Conservation (phyloP, 2,329 filamentous ascomycete species). For the Arthrobotrys sphaeroides region DNA sequence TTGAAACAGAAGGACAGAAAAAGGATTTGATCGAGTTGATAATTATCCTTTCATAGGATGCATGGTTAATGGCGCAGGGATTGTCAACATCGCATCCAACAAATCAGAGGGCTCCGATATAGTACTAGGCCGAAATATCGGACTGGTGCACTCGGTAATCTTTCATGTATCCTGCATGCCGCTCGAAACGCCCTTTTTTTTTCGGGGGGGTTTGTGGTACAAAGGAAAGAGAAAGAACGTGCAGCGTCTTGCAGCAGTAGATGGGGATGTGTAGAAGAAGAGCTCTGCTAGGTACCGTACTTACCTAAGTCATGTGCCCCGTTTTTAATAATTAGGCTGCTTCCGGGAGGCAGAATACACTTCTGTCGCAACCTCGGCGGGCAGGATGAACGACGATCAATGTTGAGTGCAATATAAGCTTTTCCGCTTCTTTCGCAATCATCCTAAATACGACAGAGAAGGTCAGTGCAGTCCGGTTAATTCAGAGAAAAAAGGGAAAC, state of each 20-base stretch:
- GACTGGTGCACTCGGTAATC: constrained; percentile 50
- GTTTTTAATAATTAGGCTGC: too few species aligned
- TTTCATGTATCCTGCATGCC: constrained; percentile 26
- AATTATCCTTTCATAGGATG: not conserved
- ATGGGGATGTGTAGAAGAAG: not conserved
- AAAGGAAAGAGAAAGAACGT: too few species aligned
- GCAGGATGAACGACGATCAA: not conserved
- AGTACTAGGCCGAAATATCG: constrained; percentile 30
- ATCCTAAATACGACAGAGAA: not conserved
- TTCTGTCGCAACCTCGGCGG: not conserved
- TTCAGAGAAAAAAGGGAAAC: not conserved
- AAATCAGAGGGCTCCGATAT: constrained; percentile 48
- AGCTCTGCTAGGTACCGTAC: too few species aligned
- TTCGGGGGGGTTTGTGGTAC: too few species aligned
- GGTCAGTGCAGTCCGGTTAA: not conserved
- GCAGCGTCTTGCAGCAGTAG: too few species aligned
- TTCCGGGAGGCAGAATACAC: too few species aligned
- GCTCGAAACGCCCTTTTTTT: not conserved
- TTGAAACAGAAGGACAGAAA: not conserved
- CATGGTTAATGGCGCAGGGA: constrained; percentile 29
- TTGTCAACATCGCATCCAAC: constrained; percentile 19
- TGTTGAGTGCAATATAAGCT: constrained; percentile 4
- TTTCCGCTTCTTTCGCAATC: not conserved
- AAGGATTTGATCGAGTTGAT: not conserved
- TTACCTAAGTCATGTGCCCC: constrained; percentile 12